These are phyloP conservation scores for Aspergillus terreus DNA, from an alignment of 2,329 filamentous ascomycete genomes.

Conservation along the genomic window DNA sequence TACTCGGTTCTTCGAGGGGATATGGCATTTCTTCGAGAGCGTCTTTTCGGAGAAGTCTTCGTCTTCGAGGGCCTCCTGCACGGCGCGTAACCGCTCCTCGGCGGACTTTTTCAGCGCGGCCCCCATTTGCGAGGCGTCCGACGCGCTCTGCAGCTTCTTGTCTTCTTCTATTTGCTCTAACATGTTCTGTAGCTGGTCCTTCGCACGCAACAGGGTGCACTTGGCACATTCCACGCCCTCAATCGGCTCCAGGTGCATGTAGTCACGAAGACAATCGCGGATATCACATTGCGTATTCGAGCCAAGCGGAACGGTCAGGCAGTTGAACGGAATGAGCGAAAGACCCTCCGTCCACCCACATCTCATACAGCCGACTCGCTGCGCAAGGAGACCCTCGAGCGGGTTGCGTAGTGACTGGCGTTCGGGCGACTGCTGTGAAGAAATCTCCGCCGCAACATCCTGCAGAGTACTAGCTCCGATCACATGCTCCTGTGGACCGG, in stretches of 20 bases:
- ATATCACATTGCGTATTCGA: conserved; percentile 64
- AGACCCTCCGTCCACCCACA: conserved; percentile 87
- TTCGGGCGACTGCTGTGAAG: conserved; percentile 14
- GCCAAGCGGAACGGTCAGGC: conserved; percentile 79
- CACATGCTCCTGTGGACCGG: conserved; percentile 32
- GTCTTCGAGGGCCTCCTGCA: conserved; percentile 69
- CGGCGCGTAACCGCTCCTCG: conserved; percentile 56
- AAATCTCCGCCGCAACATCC: conserved; percentile 11
- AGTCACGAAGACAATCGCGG: conserved; percentile 76
- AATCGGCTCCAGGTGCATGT: conserved; percentile 79
- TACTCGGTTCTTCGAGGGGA: conserved; percentile 63
- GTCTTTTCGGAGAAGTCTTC: conserved; percentile 75
- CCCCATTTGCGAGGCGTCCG: conserved; percentile 24
- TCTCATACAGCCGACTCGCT: conserved; percentile 79
- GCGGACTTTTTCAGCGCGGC: conserved; percentile 41
- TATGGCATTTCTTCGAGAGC: conserved; percentile 61
- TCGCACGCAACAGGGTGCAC: conserved; percentile 69
- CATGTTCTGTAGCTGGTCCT: conserved; percentile 50
- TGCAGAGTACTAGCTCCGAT: conserved; percentile 19
- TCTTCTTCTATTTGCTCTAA: conserved; percentile 40
- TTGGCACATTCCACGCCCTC: conserved; percentile 87
- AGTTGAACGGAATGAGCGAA: conserved; percentile 90
- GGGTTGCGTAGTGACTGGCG: conserved; percentile 60
- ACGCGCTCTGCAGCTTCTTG: conserved; percentile 15
- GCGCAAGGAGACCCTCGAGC: conserved; percentile 80